These are phyloP conservation scores for Hippophae rhamnoides DNA, from an alignment of 306 rosid species.

Conservation along the genomic window DNA sequence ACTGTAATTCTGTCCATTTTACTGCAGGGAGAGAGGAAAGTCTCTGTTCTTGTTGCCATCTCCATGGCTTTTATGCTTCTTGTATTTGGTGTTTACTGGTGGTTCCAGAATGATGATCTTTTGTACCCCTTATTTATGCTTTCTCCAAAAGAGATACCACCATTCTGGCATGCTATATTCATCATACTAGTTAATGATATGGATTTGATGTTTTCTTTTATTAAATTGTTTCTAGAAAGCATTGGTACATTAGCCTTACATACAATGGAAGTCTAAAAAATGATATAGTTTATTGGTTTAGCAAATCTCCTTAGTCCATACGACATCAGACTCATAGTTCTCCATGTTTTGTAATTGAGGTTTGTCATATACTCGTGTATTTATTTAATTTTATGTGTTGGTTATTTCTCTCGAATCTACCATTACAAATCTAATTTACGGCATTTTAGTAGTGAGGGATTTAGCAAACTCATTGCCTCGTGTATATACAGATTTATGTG, in stretches of 20 bases:
- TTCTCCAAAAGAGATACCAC: conserved; percentile 67
- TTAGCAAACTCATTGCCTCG: background rate
- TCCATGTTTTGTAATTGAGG: background rate
- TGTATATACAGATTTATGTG: background rate
- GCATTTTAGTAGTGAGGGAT: too few relatives aligned
- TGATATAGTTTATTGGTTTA: background rate
- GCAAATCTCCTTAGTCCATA: background rate
- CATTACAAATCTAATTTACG: background rate
- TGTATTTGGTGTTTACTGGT: conserved; percentile 67
- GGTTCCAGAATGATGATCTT: conserved; percentile 65
- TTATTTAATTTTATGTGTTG: background rate
- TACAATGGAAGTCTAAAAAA: background rate
- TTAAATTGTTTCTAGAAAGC: background rate
- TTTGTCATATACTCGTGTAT: too few relatives aligned
- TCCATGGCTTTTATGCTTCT: conserved; percentile 52
- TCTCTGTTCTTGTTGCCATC: conserved; percentile 39
- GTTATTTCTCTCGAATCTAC: background rate
- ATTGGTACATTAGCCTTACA: background rate
- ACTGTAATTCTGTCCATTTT: conserved; percentile 22
- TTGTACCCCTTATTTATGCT: conserved; percentile 60
- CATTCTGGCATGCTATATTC: conserved; percentile 84
- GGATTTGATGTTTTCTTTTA: conserved; percentile 10
- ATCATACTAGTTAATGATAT: conserved; percentile 83
- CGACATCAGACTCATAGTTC: background rate
- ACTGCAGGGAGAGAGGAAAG: conserved; percentile 80